Conservation (phyloP, 257 asterid species). For the Solanum corneliomulleri region DNA sequence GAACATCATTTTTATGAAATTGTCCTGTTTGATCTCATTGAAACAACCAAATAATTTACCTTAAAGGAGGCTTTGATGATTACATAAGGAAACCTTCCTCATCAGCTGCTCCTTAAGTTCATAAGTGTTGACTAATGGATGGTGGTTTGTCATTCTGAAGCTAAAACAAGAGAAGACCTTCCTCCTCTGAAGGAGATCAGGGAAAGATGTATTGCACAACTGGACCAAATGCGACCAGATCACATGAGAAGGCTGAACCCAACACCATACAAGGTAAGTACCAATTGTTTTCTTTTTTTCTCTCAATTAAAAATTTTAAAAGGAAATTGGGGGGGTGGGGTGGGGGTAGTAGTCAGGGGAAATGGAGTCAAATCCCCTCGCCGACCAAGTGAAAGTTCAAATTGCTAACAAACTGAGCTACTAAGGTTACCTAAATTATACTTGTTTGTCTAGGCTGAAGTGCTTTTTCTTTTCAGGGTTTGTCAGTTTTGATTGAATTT, state of each 20-base stretch:
- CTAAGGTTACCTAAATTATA: neutral
- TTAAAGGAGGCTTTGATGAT: neutral
- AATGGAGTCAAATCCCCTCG: neutral
- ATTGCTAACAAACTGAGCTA: neutral
- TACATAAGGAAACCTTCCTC: neutral
- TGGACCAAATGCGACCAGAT: conserved; percentile 81
- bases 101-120: neutral
- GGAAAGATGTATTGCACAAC: conserved; percentile 61
- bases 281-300: neutral
- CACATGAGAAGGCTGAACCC: conserved; percentile 99
- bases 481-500: neutral
- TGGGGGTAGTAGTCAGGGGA: neutral
- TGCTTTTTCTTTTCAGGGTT: neutral
- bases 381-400: neutral
- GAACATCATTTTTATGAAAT: neutral
- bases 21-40: neutral
- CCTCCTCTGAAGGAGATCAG: conserved; percentile 53
- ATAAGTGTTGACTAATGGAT: neutral
- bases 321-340: neutral
- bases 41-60: neutral
- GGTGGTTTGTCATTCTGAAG: conserved; percentile 18
- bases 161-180: conserved; percentile 53
- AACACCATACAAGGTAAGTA: conserved; percentile 87
- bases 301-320: neutral
- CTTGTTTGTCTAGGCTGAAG: neutral